phyloP scores from a whole-genome alignment of 495 filamentous ascomycete species.

The Podospora anserina region DNA sequence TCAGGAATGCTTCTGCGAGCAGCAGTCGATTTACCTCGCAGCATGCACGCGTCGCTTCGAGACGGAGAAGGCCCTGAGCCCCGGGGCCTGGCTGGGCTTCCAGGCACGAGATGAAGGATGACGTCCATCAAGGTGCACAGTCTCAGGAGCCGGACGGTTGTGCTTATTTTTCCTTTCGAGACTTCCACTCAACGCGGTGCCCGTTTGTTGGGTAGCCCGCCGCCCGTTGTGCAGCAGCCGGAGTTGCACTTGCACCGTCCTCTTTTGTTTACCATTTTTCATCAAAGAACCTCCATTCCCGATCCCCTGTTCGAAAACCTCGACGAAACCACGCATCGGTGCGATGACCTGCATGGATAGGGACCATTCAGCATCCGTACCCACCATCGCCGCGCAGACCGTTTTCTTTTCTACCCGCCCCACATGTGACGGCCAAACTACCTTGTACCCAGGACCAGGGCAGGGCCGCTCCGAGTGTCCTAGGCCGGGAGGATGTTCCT shows the following conservation, averaged over 20 bases:
- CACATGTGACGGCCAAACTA: conserved; percentile 27
- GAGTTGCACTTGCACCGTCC: too few relatives aligned
- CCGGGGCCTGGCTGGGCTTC: too few relatives aligned
- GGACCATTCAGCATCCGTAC: conserved; percentile 11
- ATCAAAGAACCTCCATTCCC: neutral
- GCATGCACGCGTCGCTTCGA: conserved; percentile 33
- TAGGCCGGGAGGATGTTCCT: conserved; percentile 26
- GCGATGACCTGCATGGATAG: conserved; percentile 2
- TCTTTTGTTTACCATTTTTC: neutral
- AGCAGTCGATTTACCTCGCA: conserved; percentile 34
- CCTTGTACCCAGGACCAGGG: conserved; percentile 28
- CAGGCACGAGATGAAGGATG: neutral
- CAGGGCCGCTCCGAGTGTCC: conserved; percentile 27
- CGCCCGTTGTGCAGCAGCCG: too few relatives aligned
- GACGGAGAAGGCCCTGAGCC: conserved; percentile 11
- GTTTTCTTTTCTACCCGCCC: conserved; percentile 23
- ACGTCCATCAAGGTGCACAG: conserved; percentile 6
- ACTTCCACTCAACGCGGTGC: neutral
- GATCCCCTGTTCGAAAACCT: neutral
- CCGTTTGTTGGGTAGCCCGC: neutral
- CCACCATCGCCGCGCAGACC: conserved; percentile 17
- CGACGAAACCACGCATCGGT: neutral
- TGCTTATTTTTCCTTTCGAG: neutral
- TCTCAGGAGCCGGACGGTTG: neutral
- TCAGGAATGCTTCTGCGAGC: neutral